Evolutionary conservation across 305 asterid species (phyloP).

Genomic region (Fraxinus sp.): DNA sequence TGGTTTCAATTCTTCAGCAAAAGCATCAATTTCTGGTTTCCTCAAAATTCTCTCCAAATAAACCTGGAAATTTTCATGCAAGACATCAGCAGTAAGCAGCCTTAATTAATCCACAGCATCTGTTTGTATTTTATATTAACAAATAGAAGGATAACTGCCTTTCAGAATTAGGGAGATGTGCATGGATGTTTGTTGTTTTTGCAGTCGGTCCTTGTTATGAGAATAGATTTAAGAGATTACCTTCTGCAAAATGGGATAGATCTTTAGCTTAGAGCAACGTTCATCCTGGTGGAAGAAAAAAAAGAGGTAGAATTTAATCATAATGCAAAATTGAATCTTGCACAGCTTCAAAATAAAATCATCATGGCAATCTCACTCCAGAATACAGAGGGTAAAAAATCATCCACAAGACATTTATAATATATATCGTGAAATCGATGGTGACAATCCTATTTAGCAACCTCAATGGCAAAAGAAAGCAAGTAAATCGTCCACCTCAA

Average conservation of each 20-base stretch:
- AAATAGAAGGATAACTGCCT: slow-evolving; percentile 2
- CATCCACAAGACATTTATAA: background rate
- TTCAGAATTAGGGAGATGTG: slow-evolving; percentile 9
- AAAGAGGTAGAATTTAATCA: slow-evolving; percentile 19
- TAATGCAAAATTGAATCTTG: background rate
- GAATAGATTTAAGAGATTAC: slow-evolving; percentile 38
- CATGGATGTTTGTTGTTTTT: background rate
- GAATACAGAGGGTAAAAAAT: background rate
- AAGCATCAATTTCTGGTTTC: slow-evolving; percentile 94
- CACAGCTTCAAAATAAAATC: slow-evolving; percentile 15
- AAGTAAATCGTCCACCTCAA: slow-evolving; percentile 3
- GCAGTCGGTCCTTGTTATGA: slow-evolving; percentile 1
- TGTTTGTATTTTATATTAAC: background rate
- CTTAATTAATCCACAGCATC: slow-evolving; percentile 2
- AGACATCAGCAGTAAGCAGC: slow-evolving; percentile 19
- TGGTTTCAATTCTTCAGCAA: slow-evolving; percentile 92
- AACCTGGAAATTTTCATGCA: slow-evolving; percentile 52
- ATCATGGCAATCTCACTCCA: slow-evolving; percentile 9
- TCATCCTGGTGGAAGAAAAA: slow-evolving; percentile 70
- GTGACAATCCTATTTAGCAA: background rate
- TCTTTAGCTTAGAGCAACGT: slow-evolving; percentile 91
- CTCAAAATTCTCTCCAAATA: slow-evolving; percentile 95
- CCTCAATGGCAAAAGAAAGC: background rate
- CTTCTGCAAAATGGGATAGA: slow-evolving; percentile 96
- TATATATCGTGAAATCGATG: background rate